These are phyloP conservation scores for Rhodotorula toruloides DNA, from an alignment of 768 basidiomycete genomes.

Conservation along the genomic window DNA sequence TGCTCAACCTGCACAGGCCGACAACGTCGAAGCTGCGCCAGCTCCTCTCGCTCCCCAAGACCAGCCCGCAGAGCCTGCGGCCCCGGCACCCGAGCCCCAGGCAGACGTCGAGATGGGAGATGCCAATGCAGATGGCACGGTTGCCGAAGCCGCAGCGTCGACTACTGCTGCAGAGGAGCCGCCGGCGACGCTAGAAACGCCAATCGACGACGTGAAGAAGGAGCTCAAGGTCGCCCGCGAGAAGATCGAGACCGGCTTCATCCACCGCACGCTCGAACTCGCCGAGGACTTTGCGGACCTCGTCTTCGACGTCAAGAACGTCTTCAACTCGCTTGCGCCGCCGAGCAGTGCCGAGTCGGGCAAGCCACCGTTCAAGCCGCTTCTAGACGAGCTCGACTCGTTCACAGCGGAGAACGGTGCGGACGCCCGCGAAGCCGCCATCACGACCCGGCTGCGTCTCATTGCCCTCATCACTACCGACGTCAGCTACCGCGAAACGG, in stretches of 20 bases:
- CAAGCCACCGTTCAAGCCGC: slow-evolving; percentile 59
- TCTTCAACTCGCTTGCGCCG: slow-evolving; percentile 34
- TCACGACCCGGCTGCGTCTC: slow-evolving; percentile 76
- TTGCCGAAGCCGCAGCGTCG: slow-evolving; percentile 14
- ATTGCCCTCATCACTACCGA: slow-evolving; percentile 78
- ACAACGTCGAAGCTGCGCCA: slow-evolving; percentile 31
- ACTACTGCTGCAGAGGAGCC: background rate
- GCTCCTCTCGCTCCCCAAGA: background rate
- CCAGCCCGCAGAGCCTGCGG: slow-evolving; percentile 2
- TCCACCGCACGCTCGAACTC: slow-evolving; percentile 65
- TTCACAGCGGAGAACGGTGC: slow-evolving; percentile 49
- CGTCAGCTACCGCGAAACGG: slow-evolving; percentile 50
- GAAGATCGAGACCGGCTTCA: slow-evolving; percentile 60
- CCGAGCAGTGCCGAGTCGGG: slow-evolving; percentile 14
- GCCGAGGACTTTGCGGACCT: slow-evolving; percentile 82
- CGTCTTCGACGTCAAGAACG: slow-evolving; percentile 77
- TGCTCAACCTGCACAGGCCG: background rate
- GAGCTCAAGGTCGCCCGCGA: slow-evolving; percentile 65
- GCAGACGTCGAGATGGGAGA: slow-evolving; percentile 42
- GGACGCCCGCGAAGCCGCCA: slow-evolving; percentile 56
- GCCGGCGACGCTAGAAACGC: background rate
- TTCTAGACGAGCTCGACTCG: slow-evolving; percentile 68
- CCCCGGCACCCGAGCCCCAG: background rate
- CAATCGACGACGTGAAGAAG: slow-evolving; percentile 30
- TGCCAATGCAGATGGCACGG: slow-evolving; percentile 39